A percentile compares a stretch with the other conserved stretches of the same genome.
These are phyloP conservation scores for Rugosomyces carneus DNA, from an alignment of 1,284 basidiomycete species.

Conservation along the genomic window DNA sequence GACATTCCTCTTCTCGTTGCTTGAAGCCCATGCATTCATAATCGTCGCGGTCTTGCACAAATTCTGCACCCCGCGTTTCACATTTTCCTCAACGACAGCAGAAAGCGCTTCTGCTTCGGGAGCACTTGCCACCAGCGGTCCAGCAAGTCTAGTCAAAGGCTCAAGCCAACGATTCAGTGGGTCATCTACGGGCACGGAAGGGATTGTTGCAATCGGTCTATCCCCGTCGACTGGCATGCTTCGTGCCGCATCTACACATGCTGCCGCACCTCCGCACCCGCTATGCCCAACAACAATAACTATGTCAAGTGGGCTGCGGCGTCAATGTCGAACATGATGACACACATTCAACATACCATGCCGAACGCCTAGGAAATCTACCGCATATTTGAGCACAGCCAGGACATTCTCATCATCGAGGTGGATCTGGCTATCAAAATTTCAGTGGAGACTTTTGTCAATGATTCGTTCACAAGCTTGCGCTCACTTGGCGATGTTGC, in stretches of 20 bases:
- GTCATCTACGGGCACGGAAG: slow-evolving; percentile 32
- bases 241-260: slow-evolving; percentile 44
- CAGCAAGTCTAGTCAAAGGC: slow-evolving; percentile 58
- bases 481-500: slow-evolving; percentile 41
- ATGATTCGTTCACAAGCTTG: background rate
- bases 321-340: slow-evolving; percentile 24
- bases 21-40: slow-evolving; percentile 61
- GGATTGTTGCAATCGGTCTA: slow-evolving; percentile 28
- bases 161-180: slow-evolving; percentile 67
- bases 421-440: slow-evolving; percentile 64
- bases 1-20: slow-evolving; percentile 51
- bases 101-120: slow-evolving; percentile 41
- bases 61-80: slow-evolving; percentile 71
- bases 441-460: slow-evolving; percentile 12
- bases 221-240: slow-evolving; percentile 23
- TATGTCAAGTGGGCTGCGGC: slow-evolving; percentile 26
- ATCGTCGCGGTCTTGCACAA: slow-evolving; percentile 62
- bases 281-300: slow-evolving; percentile 82
- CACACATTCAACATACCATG: slow-evolving; percentile 49
- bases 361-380: slow-evolving; percentile 73
- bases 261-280: slow-evolving; percentile 72
- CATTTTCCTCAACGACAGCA: slow-evolving; percentile 69
- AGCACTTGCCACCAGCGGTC: slow-evolving; percentile 38
- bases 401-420: slow-evolving; percentile 72
- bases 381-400: slow-evolving; percentile 78